A percentile compares a stretch with the other conserved stretches of the same genome.
These are phyloP conservation scores for Tulasnella sp. DNA, from an alignment of 768 basidiomycete species.

Conservation along the genomic window DNA sequence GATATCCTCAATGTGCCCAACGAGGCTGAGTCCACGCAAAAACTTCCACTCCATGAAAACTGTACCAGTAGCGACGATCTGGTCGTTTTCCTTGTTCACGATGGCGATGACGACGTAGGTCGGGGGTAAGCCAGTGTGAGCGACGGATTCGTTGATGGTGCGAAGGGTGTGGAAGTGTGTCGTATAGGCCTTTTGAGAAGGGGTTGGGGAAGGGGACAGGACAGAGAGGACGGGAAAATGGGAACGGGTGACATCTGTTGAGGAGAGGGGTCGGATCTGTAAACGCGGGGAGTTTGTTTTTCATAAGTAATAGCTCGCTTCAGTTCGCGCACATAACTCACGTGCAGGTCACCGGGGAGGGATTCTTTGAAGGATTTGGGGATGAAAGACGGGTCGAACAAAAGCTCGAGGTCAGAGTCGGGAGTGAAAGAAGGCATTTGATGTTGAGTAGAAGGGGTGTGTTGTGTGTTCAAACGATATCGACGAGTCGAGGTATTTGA, in stretches of 20 bases:
- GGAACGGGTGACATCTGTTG: conserved; percentile 68
- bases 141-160: conserved; percentile 29
- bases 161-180: conserved; percentile 56
- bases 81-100: conserved; percentile 59
- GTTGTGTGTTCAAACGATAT: neutral
- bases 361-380: conserved; percentile 48
- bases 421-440: conserved; percentile 41
- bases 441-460: neutral
- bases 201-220: conserved; percentile 58
- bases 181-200: conserved; percentile 56
- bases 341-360: conserved; percentile 58
- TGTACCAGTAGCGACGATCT: conserved; percentile 72
- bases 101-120: conserved; percentile 86
- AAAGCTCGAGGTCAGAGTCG: conserved; percentile 59
- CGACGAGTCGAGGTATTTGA: neutral
- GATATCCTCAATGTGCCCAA: conserved; percentile 97
- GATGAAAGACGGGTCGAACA: conserved; percentile 66
- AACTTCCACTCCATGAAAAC: conserved; percentile 94
- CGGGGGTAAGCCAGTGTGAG: conserved; percentile 20
- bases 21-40: conserved; percentile 68
- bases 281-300: conserved; percentile 3
- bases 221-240: conserved; percentile 75
- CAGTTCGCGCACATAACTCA: conserved; percentile 28
- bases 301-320: neutral
- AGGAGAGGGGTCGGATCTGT: conserved; percentile 83